Base-by-base conservation (phyloP, 2,329 filamentous ascomycete species). In the Chalaropsis ovoidea region DNA sequence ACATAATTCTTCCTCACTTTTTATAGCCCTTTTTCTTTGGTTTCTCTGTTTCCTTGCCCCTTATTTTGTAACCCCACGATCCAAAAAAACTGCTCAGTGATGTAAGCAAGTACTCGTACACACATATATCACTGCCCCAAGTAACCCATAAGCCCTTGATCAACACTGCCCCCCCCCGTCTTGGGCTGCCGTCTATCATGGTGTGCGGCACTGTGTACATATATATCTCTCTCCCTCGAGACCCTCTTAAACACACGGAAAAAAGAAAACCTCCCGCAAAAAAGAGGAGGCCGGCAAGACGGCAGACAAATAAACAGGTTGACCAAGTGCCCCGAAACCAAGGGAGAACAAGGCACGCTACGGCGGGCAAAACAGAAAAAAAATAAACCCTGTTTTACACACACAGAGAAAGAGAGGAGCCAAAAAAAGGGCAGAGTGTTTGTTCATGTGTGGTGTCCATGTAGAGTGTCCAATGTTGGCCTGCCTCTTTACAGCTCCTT, bases 401-500 rank as follows among this genome's bases (percentile, higher is more conserved):
- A 2, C 17, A 47, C 43, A 47, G 19, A n/a, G 17, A 15, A 7
- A 47, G 5, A n/a, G 43, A 31, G 31, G 6, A 31, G 6, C 31
- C 2, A 31, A 31, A 31, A 31, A 31, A 31, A 31, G 31, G 6
- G 31, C 31, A 31, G 31, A 31, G n/a, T n/a, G n/a, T 31, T 31
- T 31, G 31, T 31, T 31, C 31, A 6, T 31, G 31, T 31, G 6
- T 3, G 6, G 31, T 6, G 31, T 31, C 31, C 31, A 31, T 31
- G 31, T 31, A 2, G 31, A 31, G 6, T 6, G 45, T 8, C 17
- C 45, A 19, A 3, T 10, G 17, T 49, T 10, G 45, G 7, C 8
- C 45, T 3, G 17, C 17, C 11, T 56, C 11, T 56, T 71, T 68
- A 82, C 39, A 85, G 68, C 61, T 84, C 81, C 70, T 79, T 82